Conservation (phyloP, 2,329 filamentous ascomycete genomes). For the Penicillium sp. region DNA sequence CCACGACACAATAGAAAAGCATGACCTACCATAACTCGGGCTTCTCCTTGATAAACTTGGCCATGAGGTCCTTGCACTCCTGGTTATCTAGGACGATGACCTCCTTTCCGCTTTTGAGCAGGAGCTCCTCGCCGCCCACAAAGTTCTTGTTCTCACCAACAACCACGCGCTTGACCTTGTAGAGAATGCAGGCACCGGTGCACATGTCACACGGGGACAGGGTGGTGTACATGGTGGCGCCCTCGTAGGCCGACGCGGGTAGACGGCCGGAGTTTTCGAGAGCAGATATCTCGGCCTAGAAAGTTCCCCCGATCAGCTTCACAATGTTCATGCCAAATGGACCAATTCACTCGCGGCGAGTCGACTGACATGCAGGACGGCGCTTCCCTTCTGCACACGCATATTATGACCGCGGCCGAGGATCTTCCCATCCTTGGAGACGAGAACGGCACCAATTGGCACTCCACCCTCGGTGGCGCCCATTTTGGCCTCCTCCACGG, state of each 20-base stretch:
- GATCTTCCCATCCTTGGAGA: slow-evolving; percentile 67
- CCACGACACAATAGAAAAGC: slow-evolving; percentile 7
- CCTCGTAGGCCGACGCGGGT: slow-evolving; percentile 65
- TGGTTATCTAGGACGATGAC: slow-evolving; percentile 67
- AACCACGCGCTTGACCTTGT: slow-evolving; percentile 70
- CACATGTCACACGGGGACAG: slow-evolving; percentile 80
- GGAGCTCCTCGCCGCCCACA: slow-evolving; percentile 68
- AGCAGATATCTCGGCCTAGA: slow-evolving; percentile 71
- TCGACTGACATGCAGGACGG: slow-evolving; percentile 65
- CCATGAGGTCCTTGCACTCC: slow-evolving; percentile 67
- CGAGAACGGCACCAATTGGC: slow-evolving; percentile 59
- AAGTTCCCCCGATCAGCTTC: background rate
- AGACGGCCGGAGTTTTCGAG: slow-evolving; percentile 71
- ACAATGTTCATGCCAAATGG: background rate
- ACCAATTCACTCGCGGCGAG: background rate
- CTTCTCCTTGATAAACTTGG: slow-evolving; percentile 67
- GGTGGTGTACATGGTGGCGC: slow-evolving; percentile 79
- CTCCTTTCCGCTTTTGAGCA: slow-evolving; percentile 66
- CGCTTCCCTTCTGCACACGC: slow-evolving; percentile 68
- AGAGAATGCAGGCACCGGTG: slow-evolving; percentile 72
- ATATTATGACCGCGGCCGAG: slow-evolving; percentile 72
- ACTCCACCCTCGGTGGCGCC: slow-evolving; percentile 58
- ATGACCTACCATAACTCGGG: slow-evolving; percentile 65
- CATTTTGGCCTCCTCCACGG: slow-evolving; percentile 56
- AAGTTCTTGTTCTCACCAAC: slow-evolving; percentile 76